Base-by-base conservation (phyloP, 1,139 yeast species). In the Pichia sp. region DNA sequence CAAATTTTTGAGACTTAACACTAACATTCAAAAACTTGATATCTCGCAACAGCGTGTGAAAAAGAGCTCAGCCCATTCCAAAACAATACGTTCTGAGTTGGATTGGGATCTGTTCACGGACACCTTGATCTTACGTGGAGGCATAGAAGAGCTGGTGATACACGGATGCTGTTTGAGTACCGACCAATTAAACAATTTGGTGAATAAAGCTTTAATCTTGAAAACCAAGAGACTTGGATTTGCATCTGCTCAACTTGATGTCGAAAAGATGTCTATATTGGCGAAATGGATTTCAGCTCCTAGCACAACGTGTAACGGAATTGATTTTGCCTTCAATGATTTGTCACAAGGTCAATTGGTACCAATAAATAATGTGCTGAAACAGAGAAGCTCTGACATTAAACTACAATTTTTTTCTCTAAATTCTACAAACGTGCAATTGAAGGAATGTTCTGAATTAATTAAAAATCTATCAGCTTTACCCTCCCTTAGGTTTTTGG, bases 251-350 rank as follows among this genome's bases (percentile, higher is more conserved):
- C 88, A 84, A 51, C 72, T 92, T 48, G 78, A 81, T 55, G 60
- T 70, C 5, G 78, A 75, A 38, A 90, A 89, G 61, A 72, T 87
- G 11, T 70, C 75, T 49, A 70, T 78, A 29, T 70, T 90, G 32
- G 76, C 83, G 19, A 72, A 79, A 51, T 88, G 95, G 93, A 76
- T 87, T 47, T 74, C 81, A 3, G 66, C 71, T 34, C 77, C 78
- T 8, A 67, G 71, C 15, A 75, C 83, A 15, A 76, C 77, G 16
- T 82, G 92, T 66, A 82, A 85, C 60, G 97, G 97, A 2, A 78
- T 92, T 26, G 97, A 90, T 72, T 71, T 90, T 50, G 96, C 93
- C 1, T 90, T 86, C 61, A 90, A 90, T 67, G 89, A 87, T 66
- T 70, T 90, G 59, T 77, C 82, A 52, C 63, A 76, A 5, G 81